These are phyloP conservation scores for Friedmanniomyces simplex DNA, from an alignment of 495 filamentous ascomycete genomes.

Conservation along the genomic window DNA sequence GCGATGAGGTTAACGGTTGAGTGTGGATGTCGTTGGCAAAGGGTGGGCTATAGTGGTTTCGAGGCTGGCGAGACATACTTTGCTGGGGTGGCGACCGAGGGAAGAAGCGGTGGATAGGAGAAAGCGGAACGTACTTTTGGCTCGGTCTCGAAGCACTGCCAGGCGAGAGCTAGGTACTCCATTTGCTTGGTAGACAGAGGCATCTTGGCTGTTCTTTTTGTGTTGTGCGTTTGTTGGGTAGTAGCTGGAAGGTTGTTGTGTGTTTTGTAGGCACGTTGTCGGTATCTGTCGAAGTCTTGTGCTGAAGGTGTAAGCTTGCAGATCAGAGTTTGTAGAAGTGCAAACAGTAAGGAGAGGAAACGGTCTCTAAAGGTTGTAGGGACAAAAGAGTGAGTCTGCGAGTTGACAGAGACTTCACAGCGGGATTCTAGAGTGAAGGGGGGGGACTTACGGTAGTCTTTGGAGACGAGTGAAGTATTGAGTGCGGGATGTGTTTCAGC, in stretches of 20 bases:
- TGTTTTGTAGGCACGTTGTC: not conserved
- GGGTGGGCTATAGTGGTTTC: not conserved
- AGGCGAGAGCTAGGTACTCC: conserved; percentile 6
- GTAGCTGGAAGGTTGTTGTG: not conserved
- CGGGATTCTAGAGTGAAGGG: not conserved
- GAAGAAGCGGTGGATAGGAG: not conserved
- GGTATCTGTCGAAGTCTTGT: not conserved
- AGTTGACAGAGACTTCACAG: not conserved
- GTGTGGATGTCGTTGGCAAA: not conserved
- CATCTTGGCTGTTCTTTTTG: not conserved
- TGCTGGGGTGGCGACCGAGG: not conserved
- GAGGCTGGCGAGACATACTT: not conserved
- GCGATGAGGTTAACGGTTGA: not conserved
- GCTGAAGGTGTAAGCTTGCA: not conserved
- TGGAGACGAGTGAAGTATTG: not conserved
- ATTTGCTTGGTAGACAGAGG: conserved; percentile 8
- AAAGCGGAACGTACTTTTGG: conserved; percentile 4
- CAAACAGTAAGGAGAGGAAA: not conserved
- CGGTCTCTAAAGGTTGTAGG: not conserved
- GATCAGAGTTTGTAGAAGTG: not conserved
- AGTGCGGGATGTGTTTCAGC: too few species aligned
- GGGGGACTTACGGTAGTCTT: not conserved
- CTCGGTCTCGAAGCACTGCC: conserved; percentile 16
- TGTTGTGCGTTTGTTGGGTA: not conserved
- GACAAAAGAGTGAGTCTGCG: not conserved